Base-by-base conservation (phyloP, 345 rosid genomes). In the Lumnitzera littorea region DNA sequence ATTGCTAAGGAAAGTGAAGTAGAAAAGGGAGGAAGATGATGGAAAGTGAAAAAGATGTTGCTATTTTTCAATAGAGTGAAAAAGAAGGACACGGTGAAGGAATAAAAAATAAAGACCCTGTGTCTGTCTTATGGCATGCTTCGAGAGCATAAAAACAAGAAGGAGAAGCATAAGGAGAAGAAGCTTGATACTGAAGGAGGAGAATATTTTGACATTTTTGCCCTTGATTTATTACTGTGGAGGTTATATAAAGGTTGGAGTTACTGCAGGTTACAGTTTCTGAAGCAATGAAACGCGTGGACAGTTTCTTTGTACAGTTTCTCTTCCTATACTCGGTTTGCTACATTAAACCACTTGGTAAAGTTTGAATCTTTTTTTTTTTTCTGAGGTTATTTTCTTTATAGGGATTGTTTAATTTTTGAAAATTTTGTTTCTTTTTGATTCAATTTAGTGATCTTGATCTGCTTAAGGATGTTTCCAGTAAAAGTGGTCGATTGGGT, bases 311-410 rank as follows among this genome's bases (percentile, higher is more conserved):
- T 66, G 31, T 43, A 57, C 64, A 61, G 46, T 60, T 69, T 57
- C 71, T 77, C 62, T 58, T 71, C 61, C 58, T 73, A 57, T 61
- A 74, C 57, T 72, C 75, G 68, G 24, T 80, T 71, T 73, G 73
- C 70, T 75, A 68, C 71, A 63, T 43, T 76, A 20, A 36, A 54
- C 70, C 69, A 43, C 65, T 70, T 52, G 96, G 96, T 91, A 83
- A 67, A 76, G 79, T 63, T 59, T 70, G 23, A 48, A 60, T 56
- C 15, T 53, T 50, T n/a, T 65, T 8, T n/a, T 41, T 23, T 27
- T 12, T 48, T 58, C 50, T 36, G 31, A 15, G 23, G 59, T 50
- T 46, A 9, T 36, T 36, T 36, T 36, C 43, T 36, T 36, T 36
- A 36, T 36, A 1, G 43, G 43, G 43, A 36, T 7, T 5, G 11